Base-by-base conservation (phyloP, 1,284 basidiomycete genomes). In the Tranzscheliella williamsii region DNA sequence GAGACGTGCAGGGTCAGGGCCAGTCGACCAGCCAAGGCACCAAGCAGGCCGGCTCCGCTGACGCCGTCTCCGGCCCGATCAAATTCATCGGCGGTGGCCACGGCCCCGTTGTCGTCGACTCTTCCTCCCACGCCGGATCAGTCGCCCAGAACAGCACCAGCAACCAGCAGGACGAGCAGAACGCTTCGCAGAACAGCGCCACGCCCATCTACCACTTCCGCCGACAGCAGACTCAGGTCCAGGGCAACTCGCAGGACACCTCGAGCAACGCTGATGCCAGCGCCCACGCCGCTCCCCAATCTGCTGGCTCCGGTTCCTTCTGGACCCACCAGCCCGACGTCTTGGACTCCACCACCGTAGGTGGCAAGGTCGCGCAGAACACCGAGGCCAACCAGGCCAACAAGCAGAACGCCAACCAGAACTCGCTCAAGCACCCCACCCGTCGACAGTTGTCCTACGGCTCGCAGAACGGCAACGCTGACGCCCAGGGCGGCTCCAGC, bases 301-400 rank as follows among this genome's bases (percentile, higher is more conserved):
- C 42, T 36, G 31, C 29, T 5, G n/a, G n/a, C n/a, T 42, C 46
- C 12, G 47, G 47, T 9, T 43, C 46, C 53, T 47, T 51, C 37
- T 57, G 42, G 39, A 44, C 41, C 13, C 43, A 57, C 54, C 39
- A 46, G 30, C 48, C 54, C 27, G 42, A 51, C 29, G 13, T 24
- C 17, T 32, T 37, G 13, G 36, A 48, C 41, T 45, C 35, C 46
- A 29, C 36, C 32, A 42, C 42, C 35, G 34, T 42, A 4, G 46
- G 16, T 21, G 53, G 53, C 16, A 34, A 24, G 5, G 34, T 49
- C n/a, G 30, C 33, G 20, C 42, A 57, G 33, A 42, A 46, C 43
- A 47, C 44, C 21, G 20, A 40, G 16, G 38, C 40, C 9, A 33
- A 24, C 31, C 51, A 54, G 51, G 27, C 34, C 30, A 51, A 51